phyloP scores from a whole-genome alignment of 768 basidiomycete species.

The Russula brevipes region DNA sequence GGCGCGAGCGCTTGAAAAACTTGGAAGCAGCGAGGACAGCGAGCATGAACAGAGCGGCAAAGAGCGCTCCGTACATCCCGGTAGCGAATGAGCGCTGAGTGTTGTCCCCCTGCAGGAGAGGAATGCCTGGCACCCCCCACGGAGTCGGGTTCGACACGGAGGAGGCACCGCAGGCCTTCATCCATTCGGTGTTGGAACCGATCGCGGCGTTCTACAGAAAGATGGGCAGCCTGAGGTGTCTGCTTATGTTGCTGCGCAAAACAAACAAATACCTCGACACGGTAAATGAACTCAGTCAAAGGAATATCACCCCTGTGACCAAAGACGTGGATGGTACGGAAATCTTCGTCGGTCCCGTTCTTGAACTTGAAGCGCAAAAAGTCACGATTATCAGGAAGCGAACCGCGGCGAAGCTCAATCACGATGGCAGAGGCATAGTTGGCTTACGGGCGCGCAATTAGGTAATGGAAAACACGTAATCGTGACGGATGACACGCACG shows the following conservation, averaged over 20 bases:
- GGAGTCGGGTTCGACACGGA: constrained; percentile 1
- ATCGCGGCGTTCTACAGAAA: constrained; percentile 41
- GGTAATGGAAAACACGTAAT: neutral
- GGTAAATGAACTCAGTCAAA: constrained; percentile 81
- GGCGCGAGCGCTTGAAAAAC: constrained; percentile 20
- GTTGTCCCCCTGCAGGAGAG: constrained; percentile 6
- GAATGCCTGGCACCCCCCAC: constrained; percentile 13
- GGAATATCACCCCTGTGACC: constrained; percentile 72
- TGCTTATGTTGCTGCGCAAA: neutral
- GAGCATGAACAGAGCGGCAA: constrained; percentile 22
- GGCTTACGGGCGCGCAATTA: constrained; percentile 39
- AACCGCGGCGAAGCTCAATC: constrained; percentile 73
- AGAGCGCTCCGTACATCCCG: constrained; percentile 23
- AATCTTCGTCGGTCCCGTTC: constrained; percentile 66
- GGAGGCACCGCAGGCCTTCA: constrained; percentile 35
- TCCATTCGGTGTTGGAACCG: constrained; percentile 43
- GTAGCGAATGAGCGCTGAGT: constrained; percentile 11
- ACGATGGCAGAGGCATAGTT: constrained; percentile 68
- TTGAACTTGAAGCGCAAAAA: constrained; percentile 82
- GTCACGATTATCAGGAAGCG: constrained; percentile 69
- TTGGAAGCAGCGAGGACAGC: constrained; percentile 14
- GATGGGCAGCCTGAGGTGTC: neutral
- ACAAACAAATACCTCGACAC: constrained; percentile 53
- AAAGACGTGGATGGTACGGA: constrained; percentile 67
- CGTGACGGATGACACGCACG: constrained; percentile 45